phyloP scores from a whole-genome alignment of 768 basidiomycete species.

The Hericium coralloides region DNA sequence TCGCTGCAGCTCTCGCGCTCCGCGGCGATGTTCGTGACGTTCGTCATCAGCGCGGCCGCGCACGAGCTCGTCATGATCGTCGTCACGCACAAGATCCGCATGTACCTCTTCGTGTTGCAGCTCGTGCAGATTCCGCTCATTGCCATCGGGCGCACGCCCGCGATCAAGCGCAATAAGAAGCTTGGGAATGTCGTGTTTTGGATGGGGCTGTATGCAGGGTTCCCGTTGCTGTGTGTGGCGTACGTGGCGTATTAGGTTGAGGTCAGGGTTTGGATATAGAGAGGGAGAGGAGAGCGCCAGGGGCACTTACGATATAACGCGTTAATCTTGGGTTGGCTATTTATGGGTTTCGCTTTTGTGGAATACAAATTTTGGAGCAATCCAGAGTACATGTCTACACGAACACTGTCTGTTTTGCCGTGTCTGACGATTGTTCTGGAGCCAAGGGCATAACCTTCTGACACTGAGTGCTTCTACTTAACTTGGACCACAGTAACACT shows the following conservation, averaged over 20 bases:
- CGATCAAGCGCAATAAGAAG: constrained; percentile 72
- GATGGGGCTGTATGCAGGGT: constrained; percentile 85
- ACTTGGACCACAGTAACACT: no score
- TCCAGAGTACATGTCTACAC: no score
- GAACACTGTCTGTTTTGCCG: no score
- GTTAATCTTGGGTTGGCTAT: no score
- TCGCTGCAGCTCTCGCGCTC: constrained; percentile 66
- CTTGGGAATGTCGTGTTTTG: constrained; percentile 88
- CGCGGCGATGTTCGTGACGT: constrained; percentile 88
- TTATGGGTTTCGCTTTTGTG: no score
- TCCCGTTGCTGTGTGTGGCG: constrained; percentile 86
- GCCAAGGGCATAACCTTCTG: no score
- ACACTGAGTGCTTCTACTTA: no score
- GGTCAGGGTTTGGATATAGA: no score
- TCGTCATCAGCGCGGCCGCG: constrained; percentile 79
- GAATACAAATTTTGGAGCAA: no score
- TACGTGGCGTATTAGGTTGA: constrained; percentile 44
- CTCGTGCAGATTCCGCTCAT: constrained; percentile 92
- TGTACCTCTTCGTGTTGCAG: constrained; percentile 74
- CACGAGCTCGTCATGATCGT: constrained; percentile 97
- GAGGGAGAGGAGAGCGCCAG: no score
- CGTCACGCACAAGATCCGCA: constrained; percentile 88
- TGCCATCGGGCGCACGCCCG: constrained; percentile 63
- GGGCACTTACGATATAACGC: no score
- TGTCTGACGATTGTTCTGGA: no score